Evolutionary conservation across 257 asterid species (phyloP).

Genomic region (Dorcoceras hygrometricum): DNA sequence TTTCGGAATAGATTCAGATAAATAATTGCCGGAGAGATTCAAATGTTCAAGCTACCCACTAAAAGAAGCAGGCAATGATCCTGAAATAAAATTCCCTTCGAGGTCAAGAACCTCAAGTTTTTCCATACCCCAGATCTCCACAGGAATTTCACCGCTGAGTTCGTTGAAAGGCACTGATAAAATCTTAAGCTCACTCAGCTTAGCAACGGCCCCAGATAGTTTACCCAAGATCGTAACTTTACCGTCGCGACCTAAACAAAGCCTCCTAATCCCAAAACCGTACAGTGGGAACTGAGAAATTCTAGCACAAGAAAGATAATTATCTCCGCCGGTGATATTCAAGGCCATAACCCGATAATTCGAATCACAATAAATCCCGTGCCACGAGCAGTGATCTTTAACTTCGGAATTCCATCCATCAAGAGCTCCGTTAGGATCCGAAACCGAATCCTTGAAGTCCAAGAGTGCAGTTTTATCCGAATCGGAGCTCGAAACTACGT

Average conservation of each 20-base stretch:
- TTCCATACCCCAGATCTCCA: conserved; percentile 71
- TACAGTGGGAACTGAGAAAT: conserved; percentile 72
- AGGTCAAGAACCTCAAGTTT: conserved; percentile 92
- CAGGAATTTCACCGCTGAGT: conserved; percentile 69
- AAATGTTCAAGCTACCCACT: conserved; percentile 67
- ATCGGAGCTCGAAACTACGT: conserved; percentile 44
- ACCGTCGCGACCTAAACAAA: conserved; percentile 40
- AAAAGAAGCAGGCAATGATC: conserved; percentile 51
- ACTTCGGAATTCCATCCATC: conserved; percentile 52
- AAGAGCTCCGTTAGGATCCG: conserved; percentile 62
- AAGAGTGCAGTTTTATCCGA: conserved; percentile 76
- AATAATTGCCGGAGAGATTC: conserved; percentile 76
- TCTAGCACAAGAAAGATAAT: conserved; percentile 62
- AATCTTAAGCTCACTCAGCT: conserved; percentile 59
- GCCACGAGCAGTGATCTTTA: conserved; percentile 71
- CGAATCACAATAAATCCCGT: conserved; percentile 67
- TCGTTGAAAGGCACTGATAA: conserved; percentile 79
- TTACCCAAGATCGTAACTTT: conserved; percentile 49
- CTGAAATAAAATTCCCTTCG: conserved; percentile 72
- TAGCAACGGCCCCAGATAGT: conserved; percentile 48
- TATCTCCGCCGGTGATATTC: conserved; percentile 80
- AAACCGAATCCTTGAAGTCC: conserved; percentile 67
- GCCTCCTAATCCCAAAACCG: conserved; percentile 76
- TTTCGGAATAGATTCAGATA: conserved; percentile 53
- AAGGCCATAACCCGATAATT: conserved; percentile 66